A percentile compares a stretch with the other conserved stretches of the same genome.
Conservation (phyloP, 2,329 filamentous ascomycete genomes). For the Ophiostoma ips region DNA sequence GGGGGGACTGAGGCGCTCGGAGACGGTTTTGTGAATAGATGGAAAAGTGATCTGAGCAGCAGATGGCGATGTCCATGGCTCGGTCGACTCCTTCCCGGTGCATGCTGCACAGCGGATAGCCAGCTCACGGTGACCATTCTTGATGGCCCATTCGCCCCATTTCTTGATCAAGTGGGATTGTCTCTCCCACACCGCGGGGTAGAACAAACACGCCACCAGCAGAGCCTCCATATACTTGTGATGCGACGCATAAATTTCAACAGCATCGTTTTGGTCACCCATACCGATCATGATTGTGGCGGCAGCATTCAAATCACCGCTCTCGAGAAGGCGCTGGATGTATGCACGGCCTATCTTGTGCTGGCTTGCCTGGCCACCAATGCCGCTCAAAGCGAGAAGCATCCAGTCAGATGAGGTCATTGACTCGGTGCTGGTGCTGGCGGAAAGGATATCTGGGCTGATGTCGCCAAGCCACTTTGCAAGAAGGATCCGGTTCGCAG, state of each 20-base stretch:
- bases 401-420: constrained; percentile 96
- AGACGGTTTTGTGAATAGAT: constrained; percentile 36
- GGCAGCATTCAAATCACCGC: constrained; percentile 80
- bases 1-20: constrained; percentile 53
- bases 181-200: constrained; percentile 78
- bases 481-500: constrained; percentile 66
- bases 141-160: constrained; percentile 88
- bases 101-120: constrained; percentile 91
- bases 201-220: constrained; percentile 70
- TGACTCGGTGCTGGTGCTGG: constrained; percentile 66
- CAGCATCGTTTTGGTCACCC: constrained; percentile 84
- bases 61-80: constrained; percentile 78
- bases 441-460: constrained; percentile 65
- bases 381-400: constrained; percentile 79
- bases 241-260: constrained; percentile 90
- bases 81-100: constrained; percentile 69
- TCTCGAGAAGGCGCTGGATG: constrained; percentile 77
- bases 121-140: constrained; percentile 74
- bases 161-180: constrained; percentile 78
- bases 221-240: constrained; percentile 87
- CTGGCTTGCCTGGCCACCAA: constrained; percentile 63
- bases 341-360: constrained; percentile 86
- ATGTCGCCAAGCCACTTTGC: constrained; percentile 88
- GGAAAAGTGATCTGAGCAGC: constrained; percentile 46
- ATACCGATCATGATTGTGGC: constrained; percentile 87